Conservation (phyloP, 208 protist genomes). For the Wallacemonas collosoma region DNA sequence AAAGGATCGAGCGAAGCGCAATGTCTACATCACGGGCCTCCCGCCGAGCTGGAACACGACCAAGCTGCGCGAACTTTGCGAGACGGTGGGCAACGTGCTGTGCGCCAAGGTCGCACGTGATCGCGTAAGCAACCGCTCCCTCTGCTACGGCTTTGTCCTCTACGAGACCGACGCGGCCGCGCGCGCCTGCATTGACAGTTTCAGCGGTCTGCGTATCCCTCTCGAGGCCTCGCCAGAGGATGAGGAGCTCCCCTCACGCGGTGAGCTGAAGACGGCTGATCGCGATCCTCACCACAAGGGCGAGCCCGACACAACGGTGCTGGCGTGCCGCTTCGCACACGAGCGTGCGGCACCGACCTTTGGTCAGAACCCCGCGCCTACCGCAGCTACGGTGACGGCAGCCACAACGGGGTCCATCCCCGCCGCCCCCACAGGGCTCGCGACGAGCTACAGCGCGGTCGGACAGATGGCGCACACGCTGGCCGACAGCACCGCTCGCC, state of each 20-base stretch:
- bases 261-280: no score
- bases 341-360: constrained; percentile 18
- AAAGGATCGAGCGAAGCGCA: constrained; percentile 14
- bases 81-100: constrained; percentile 26
- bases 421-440: background rate
- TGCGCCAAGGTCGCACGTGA: constrained; percentile 40
- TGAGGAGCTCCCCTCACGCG: no score
- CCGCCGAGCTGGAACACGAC: constrained; percentile 40
- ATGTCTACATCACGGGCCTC: constrained; percentile 42
- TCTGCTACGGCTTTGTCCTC: constrained; percentile 38
- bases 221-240: background rate
- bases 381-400: background rate
- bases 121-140: constrained; percentile 27
- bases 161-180: constrained; percentile 25
- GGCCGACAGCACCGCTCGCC: background rate
- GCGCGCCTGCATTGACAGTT: constrained; percentile 24
- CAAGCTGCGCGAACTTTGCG: constrained; percentile 33
- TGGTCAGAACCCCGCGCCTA: constrained; percentile 4
- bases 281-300: background rate
- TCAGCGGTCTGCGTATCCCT: constrained; percentile 12
- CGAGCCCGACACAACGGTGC: background rate
- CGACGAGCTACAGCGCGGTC: background rate
- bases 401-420: no score
- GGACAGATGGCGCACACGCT: background rate
- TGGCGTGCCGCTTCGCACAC: constrained; percentile 20